Base-by-base conservation (phyloP, 2,329 filamentous ascomycete species). In the Corinectria fuckeliana region DNA sequence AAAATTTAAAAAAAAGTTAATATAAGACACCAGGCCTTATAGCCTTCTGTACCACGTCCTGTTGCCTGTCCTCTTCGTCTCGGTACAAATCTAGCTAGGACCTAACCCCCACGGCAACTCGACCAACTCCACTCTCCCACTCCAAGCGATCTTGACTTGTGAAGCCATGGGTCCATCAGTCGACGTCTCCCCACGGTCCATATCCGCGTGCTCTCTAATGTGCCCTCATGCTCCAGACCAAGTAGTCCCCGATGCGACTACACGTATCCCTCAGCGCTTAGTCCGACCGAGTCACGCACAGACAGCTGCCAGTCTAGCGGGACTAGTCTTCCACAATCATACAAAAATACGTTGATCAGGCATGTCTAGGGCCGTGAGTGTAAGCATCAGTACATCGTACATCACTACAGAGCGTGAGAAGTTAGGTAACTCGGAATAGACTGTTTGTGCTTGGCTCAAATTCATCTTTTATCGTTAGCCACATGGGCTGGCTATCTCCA, bases 401-500 rank as follows among this genome's bases (percentile, higher is more conserved):
- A 5, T 45, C 42, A 11, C 20, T 55, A 62, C 60, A 11, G 20
- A 16, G 25, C 10, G 39, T 26, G 30, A 47, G 13, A 20, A 18
- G 28, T 32, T 18, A 25, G 58, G 49, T 48, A 42, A 32, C 59
- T 50, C 56, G 51, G 65, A 62, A 67, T 69, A 63, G 64, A 71
- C 67, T 66, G 60, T 68, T 63, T 54, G 66, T 69, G 63, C 66
- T 71, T 69, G 68, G 69, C 68, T 71, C 59, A 72, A 71, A 71
- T 72, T 74, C 65, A 73, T 74, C 69, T 75, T 75, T 74, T 72
- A 71, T 75, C 72, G 66, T 76, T 68, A 73, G 70, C 72, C 73
- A 69, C 63, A 67, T 61, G 55, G 67, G 69, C 72, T 68, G 72
- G 75, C 74, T 75, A 76, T 73, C 71, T 75, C 65, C 69, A 69